Evolutionary conservation across 371 early-diverging fungal genomes (phyloP), one percentile per base, ranked within the genome.

Genomic region (Mortierella sp.): DNA sequence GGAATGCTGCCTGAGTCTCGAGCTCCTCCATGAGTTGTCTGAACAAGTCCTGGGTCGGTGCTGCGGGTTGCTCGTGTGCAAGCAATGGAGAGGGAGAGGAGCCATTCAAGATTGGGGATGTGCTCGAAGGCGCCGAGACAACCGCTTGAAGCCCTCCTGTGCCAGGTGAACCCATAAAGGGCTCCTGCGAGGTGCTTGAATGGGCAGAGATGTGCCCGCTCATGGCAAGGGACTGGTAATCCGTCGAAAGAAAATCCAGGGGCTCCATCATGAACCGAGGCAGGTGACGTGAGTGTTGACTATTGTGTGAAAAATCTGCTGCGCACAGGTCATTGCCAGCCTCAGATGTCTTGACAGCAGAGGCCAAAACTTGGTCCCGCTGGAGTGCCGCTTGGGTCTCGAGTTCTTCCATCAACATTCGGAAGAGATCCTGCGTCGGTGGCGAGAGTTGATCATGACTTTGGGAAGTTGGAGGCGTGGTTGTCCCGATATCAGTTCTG

Each of bases 361-460:
- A 67, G 16, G 73, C 67, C 37, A 67, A 15, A 29, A 43, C 56
- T 46, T 68, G 74, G 44, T 74, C 74, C 12, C 74, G 74, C 47
- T 74, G 74, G 11, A 74, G 50, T 9, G 74, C 74, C 0, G 74
- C 74, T n/a, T 74, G 62, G 7, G 68, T 57, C 60, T 74, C 68
- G 18, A 74, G 74, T 43, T 74, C 74, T 14, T 74, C 74, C 74
- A 74, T 74, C 12, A 74, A 65, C 69, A 68, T 65, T 37, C 69
- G 68, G 58, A 74, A 74, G 30, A 73, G 58, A 65, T 74, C 74
- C 29, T 74, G 74, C 0, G 74, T 74, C 1, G 74, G 74, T 7
- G 74, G 74, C 7, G 74, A 68, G 15, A 57, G 52, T 1, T 74
- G 65, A 21, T 74, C 66, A 15, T 65, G 61, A 18, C n/a, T 50